Base-by-base conservation (phyloP, 179 eudicot species). In the Amaranthus tricolor region DNA sequence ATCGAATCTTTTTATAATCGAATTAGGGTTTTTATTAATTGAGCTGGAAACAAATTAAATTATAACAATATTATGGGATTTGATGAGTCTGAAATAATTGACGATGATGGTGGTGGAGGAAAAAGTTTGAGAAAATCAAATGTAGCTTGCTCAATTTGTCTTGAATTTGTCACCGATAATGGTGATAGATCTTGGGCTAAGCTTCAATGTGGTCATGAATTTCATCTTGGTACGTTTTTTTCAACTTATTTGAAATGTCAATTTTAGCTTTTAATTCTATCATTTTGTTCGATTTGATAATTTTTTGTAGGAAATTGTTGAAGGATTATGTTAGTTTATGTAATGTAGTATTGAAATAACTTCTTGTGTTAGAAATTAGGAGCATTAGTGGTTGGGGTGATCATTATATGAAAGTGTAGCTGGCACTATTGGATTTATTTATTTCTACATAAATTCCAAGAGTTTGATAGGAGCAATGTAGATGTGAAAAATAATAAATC, bases 171-270 rank as follows among this genome's bases (percentile, higher is more conserved):
- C 48, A 78, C 83, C 52, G 91, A 90, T 68, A 76, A 83, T 74
- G 90, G 89, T 68, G 92, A 83, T 57, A 88, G 98, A 85, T 90
- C 98, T 16, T 86, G 90, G 88, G 94, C 97, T 10, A 94, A 92
- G 95, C 97, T 94, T 43, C 89, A 82, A 84, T 94, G 98, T 52
- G 95, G 95, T 15, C 98, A 94, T 52, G 83, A 92, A 81, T 94
- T 94, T 80, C 98, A 94, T 79, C 92, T 94, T 7, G 98, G 98
- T 94, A 66, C 63, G 92, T 67, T 40, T 24, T 17, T 43, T 0
- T 21, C 8, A 8, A 58, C 14, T 5, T 11, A 20, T 79, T 69
- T 47, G 63, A 81, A 66, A 77, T 80, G 70, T 77, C 9, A 13
- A 64, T 66, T 44, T 70, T 47, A 4, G 9, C 13, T 50, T 64